Conservation (phyloP, 176 grass and related monocot genomes). For the Tillandsia leiboldiana region DNA sequence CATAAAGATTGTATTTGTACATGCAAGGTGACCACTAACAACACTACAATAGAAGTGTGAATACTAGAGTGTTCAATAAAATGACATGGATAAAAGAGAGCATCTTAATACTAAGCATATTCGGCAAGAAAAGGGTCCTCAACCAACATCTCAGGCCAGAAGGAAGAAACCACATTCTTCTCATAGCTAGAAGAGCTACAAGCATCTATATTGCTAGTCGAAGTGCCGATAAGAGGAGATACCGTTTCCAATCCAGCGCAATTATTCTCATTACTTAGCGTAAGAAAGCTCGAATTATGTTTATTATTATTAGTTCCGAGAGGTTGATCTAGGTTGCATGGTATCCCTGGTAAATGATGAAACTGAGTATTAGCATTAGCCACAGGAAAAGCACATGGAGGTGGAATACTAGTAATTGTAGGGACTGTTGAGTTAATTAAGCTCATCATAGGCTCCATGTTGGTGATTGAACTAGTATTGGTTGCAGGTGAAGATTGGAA, state of each 20-base stretch:
- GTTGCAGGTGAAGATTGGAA: neutral
- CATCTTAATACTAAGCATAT: neutral
- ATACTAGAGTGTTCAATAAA: neutral
- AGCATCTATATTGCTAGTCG: constrained; percentile 15
- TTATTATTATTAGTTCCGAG: neutral
- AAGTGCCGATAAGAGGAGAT: constrained; percentile 6
- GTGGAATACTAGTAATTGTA: neutral
- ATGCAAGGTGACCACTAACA: too few relatives aligned
- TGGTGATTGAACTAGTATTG: neutral
- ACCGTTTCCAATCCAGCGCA: neutral
- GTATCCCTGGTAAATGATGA: neutral
- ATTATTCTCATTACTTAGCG: neutral
- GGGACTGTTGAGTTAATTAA: neutral
- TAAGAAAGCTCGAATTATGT: neutral
- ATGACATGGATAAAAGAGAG: neutral
- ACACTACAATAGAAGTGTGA: too few relatives aligned
- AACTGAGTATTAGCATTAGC: neutral
- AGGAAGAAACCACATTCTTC: constrained; percentile 12
- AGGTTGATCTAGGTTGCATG: neutral
- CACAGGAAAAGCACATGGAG: neutral
- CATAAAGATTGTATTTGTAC: too few relatives aligned
- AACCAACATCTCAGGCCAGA: constrained; percentile 20
- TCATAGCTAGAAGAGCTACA: constrained; percentile 21
- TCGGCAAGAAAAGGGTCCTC: constrained; percentile 13
- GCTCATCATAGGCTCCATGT: neutral